Conservation (phyloP, 805 yeast species). For the Candida khao-thaluensis region DNA sequence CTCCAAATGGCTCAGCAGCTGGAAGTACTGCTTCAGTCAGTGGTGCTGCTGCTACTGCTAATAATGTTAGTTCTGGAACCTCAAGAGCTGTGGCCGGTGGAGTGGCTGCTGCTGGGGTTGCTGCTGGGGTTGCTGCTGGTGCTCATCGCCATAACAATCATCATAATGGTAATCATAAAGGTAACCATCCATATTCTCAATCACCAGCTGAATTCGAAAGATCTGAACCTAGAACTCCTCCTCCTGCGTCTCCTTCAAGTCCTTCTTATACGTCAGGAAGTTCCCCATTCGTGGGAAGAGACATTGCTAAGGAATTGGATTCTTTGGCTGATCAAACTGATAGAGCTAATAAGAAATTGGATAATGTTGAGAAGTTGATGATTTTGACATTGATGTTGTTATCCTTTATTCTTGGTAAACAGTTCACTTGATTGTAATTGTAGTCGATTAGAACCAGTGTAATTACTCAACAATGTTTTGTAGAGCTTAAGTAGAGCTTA, state of each 20-base stretch:
- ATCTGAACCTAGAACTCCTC: slow-evolving; percentile 3
- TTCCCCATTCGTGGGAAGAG: slow-evolving; percentile 10
- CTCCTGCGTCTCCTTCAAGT: neutral
- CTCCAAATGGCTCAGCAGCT: slow-evolving; percentile 14
- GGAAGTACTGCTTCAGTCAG: slow-evolving; percentile 8
- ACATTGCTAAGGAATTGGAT: slow-evolving; percentile 33
- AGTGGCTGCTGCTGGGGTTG: slow-evolving; percentile 7
- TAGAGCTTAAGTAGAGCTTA: too few relatives aligned
- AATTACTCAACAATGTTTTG: too few relatives aligned
- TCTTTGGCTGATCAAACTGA: slow-evolving; percentile 41
- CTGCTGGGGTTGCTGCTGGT: slow-evolving; percentile 2
- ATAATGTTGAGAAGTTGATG: slow-evolving; percentile 37
- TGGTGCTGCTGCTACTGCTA: slow-evolving; percentile 7
- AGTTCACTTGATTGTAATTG: too few relatives aligned
- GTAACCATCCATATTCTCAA: slow-evolving; percentile 7
- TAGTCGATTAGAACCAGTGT: too few relatives aligned
- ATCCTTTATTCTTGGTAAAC: slow-evolving; percentile 69
- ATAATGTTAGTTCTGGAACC: slow-evolving; percentile 5
- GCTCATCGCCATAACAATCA: neutral
- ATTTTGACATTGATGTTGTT: slow-evolving; percentile 47
- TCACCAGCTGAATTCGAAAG: slow-evolving; percentile 2
- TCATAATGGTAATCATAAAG: slow-evolving; percentile 1
- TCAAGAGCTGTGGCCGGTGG: slow-evolving; percentile 10
- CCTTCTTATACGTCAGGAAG: neutral
- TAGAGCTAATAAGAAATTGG: slow-evolving; percentile 43